Base-by-base conservation (phyloP, 2,329 filamentous ascomycete genomes). In the Dendrostoma leiphaemia region DNA sequence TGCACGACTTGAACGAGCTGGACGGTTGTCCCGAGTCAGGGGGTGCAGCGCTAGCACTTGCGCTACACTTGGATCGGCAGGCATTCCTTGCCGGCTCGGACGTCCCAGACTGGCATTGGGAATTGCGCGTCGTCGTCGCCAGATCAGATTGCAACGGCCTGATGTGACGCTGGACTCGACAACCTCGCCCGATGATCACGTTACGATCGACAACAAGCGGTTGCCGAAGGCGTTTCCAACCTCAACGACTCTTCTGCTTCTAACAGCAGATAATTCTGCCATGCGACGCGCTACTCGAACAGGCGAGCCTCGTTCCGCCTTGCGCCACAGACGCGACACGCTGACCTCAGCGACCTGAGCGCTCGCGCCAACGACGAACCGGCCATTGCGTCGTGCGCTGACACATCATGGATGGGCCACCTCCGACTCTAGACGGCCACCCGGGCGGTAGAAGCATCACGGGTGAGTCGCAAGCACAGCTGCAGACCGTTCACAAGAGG, bases 401-500 rank as follows among this genome's bases (percentile, higher is more conserved):
- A 38, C 45, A 23, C 48, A 53, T 44, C 50, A 59, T 59, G 57
- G 57, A 59, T 29, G 43, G 52, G 31, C 26, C 48, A 6, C 26
- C 52, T 19, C 34, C 52, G 9, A 46, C 12, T 17, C 55, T 47
- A 43, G 52, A 58, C 40, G 41, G 43, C 44, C 28, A 52, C 31
- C 52, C 29, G 23, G 52, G 34, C 38, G 52, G 40, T 46, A 24
- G 15, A 28, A 37, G 52, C 50, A 44, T 17, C 21, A 17, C 26
- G 13, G 21, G 29, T 29, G 13, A 19, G 38, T 28, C 44, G 23
- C 51, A 32, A 12, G 13, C 26, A 47, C 40, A 50, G 37, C 37
- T 28, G 12, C 54, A 48, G 47, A 17, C 38, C 48, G 26, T 26
- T 50, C 46, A 59, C 54, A 66, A 83, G 73, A 62, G 71, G 81